Evolutionary conservation across 2,329 filamentous ascomycete species (phyloP).

Genomic region (Colletotrichum plurivorum): DNA sequence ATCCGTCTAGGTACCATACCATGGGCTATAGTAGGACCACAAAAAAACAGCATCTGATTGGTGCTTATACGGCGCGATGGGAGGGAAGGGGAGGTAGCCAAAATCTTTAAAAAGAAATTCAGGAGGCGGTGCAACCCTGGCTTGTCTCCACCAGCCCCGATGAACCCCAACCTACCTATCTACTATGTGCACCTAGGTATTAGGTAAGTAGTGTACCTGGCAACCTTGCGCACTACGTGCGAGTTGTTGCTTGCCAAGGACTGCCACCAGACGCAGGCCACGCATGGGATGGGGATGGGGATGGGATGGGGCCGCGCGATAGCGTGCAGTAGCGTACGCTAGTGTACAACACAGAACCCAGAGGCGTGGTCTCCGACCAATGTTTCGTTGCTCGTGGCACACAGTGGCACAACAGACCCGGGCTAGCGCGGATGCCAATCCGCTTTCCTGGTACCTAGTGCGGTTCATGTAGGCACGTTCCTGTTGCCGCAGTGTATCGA

Average conservation of each 20-base stretch:
- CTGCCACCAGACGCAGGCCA: conserved; percentile 20
- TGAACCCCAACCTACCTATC: conserved; percentile 26
- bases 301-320: conserved; percentile 12
- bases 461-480: neutral
- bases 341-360: conserved; percentile 2
- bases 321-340: too few relatives aligned
- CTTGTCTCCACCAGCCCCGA: conserved; percentile 29
- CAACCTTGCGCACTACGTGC: too few relatives aligned
- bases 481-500: neutral
- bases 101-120: conserved; percentile 42
- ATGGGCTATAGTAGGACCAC: neutral
- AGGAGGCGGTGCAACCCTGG: conserved; percentile 41
- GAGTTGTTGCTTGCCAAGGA: conserved; percentile 10
- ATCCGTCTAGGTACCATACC: conserved; percentile 9
- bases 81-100: conserved; percentile 19
- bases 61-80: conserved; percentile 28
- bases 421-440: conserved; percentile 8
- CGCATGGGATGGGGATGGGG: neutral
- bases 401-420: conserved; percentile 5
- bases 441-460: conserved; percentile 31
- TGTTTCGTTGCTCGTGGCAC: conserved; percentile 26
- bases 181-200: too few relatives aligned
- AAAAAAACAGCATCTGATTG: conserved; percentile 28
- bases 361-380: conserved; percentile 26
- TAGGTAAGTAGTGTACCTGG: too few relatives aligned